Conservation (phyloP, 495 filamentous ascomycete genomes). For the Penicillium mononematosum region DNA sequence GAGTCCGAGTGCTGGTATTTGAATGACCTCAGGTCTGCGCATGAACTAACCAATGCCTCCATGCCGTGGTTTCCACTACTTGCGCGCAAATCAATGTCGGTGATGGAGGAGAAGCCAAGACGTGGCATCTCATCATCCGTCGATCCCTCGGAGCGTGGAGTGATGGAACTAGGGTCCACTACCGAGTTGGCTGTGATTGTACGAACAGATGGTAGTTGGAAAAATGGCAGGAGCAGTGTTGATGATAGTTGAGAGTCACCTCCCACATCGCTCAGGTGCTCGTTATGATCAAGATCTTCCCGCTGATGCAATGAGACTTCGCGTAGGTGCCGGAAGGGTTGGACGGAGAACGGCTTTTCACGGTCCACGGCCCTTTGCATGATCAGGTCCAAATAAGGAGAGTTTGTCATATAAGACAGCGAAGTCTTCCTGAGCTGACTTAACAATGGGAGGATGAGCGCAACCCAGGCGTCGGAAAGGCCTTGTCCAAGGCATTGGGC, state of each 20-base stretch:
- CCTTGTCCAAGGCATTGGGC: constrained; percentile 23
- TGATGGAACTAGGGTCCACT: constrained; percentile 23
- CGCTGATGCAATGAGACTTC: constrained; percentile 26
- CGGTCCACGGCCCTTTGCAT: constrained; percentile 24
- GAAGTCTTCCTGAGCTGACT: constrained; percentile 30
- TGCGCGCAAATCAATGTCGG: constrained; percentile 28
- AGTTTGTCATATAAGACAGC: constrained; percentile 23
- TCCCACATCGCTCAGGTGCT: not conserved
- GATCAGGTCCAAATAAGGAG: constrained; percentile 23
- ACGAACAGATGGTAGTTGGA: constrained; percentile 33
- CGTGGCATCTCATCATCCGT: not conserved
- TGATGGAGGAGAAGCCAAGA: constrained; percentile 20
- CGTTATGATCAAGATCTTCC: constrained; percentile 7
- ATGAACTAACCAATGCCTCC: constrained; percentile 24
- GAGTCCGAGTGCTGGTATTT: constrained; percentile 41
- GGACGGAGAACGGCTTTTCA: constrained; percentile 22
- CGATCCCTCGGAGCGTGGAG: not conserved
- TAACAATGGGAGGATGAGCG: constrained; percentile 28
- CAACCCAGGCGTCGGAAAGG: constrained; percentile 34
- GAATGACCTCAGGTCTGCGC: constrained; percentile 32
- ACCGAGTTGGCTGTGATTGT: constrained; percentile 29
- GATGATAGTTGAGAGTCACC: not conserved
- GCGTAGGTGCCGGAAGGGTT: constrained; percentile 21
- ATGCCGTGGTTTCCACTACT: constrained; percentile 36
- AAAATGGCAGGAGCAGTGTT: constrained; percentile 26